Conservation (phyloP, 345 rosid species). For the Eucalyptus virginea region DNA sequence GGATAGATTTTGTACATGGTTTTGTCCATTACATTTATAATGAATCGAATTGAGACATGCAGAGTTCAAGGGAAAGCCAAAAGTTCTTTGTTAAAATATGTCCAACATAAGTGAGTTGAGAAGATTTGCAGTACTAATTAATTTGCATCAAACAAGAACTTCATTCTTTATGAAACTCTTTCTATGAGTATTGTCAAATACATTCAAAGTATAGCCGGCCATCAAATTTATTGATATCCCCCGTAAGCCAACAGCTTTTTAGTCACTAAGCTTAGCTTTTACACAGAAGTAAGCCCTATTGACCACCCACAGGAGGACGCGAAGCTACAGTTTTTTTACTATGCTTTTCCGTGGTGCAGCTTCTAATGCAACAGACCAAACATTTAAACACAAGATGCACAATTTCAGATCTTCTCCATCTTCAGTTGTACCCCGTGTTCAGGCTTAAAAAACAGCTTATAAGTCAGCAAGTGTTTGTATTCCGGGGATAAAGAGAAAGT, state of each 20-base stretch:
- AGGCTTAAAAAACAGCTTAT: slow-evolving; percentile 8
- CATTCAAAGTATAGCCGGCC: neutral
- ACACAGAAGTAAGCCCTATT: neutral
- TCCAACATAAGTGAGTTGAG: neutral
- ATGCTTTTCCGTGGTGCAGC: neutral
- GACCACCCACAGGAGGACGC: neutral
- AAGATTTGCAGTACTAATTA: neutral
- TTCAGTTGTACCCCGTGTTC: slow-evolving; percentile 2
- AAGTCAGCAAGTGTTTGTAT: neutral
- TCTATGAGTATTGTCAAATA: neutral
- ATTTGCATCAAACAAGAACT: neutral
- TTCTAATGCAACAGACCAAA: neutral
- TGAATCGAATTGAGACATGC: neutral
- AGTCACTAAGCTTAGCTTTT: neutral
- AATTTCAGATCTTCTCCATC: neutral
- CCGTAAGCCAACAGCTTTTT: neutral
- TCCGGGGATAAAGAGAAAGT: slow-evolving; percentile 2
- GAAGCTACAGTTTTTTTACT: neutral
- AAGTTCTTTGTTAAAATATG: neutral
- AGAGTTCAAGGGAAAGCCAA: neutral
- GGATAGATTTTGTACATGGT: neutral
- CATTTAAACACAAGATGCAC: neutral
- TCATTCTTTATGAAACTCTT: neutral
- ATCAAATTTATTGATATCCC: neutral
- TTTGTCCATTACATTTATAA: neutral